Conservation (phyloP, 441 rosid genomes). For the Erysimum cheiri region DNA sequence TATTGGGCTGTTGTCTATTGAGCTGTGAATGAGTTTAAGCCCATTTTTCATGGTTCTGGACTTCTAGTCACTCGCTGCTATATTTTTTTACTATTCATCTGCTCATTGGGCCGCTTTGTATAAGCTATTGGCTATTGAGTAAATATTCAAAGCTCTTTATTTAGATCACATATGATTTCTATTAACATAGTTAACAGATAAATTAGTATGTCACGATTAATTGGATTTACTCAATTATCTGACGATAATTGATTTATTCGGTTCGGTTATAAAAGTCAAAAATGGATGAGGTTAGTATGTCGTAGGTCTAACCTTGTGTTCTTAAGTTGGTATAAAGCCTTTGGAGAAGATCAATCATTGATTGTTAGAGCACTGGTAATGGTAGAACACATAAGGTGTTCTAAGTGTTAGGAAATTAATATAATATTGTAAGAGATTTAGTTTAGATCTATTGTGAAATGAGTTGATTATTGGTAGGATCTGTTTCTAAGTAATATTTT, state of each 20-base stretch:
- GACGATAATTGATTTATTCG: neutral
- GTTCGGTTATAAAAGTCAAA: slow-evolving; percentile 1
- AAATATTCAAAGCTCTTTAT: neutral
- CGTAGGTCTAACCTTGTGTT: slow-evolving; percentile 28
- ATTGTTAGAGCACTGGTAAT: too few relatives aligned
- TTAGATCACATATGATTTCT: neutral
- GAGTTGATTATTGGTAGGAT: too few relatives aligned
- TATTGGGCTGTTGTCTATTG: neutral
- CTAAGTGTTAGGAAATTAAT: too few relatives aligned
- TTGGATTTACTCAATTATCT: neutral
- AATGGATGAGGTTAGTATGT: slow-evolving; percentile 3
- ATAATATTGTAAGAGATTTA: too few relatives aligned
- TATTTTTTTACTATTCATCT: slow-evolving; percentile 1
- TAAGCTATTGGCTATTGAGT: neutral
- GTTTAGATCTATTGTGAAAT: too few relatives aligned
- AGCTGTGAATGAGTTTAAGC: neutral
- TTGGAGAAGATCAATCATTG: slow-evolving; percentile 29
- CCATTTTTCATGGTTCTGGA: neutral
- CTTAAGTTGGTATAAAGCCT: slow-evolving; percentile 26
- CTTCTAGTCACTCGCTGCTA: too few relatives aligned
- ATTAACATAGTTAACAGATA: neutral
- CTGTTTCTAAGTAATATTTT: too few relatives aligned
- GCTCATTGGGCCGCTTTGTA: neutral
- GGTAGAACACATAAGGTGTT: too few relatives aligned
- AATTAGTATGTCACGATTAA: neutral